These are phyloP conservation scores for Solanum appendiculatum DNA, from an alignment of 257 asterid genomes.

Conservation along the genomic window DNA sequence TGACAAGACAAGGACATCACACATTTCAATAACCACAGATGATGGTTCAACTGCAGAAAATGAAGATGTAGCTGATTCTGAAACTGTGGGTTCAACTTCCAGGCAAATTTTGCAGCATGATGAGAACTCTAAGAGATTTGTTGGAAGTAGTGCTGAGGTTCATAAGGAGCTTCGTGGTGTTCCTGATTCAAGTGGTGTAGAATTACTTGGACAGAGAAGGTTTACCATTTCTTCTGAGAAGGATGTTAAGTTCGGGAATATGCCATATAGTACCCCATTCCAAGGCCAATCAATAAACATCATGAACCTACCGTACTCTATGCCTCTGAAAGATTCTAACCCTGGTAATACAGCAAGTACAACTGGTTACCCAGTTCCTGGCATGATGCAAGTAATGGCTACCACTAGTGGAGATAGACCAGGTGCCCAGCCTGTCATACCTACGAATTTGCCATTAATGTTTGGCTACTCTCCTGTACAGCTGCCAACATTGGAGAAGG, in stretches of 20 bases:
- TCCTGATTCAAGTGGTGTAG: slow-evolving; percentile 47
- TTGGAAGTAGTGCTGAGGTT: slow-evolving; percentile 29
- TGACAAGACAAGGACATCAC: slow-evolving; percentile 59
- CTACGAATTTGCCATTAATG: slow-evolving; percentile 59
- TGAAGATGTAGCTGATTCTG: slow-evolving; percentile 97
- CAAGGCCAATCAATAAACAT: slow-evolving; percentile 40
- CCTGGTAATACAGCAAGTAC: slow-evolving; percentile 26
- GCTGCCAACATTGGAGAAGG: slow-evolving; percentile 75
- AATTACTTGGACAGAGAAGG: slow-evolving; percentile 55
- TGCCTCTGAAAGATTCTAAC: slow-evolving; percentile 41
- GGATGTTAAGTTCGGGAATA: slow-evolving; percentile 41
- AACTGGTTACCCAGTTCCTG: slow-evolving; percentile 42
- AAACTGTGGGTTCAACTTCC: slow-evolving; percentile 70
- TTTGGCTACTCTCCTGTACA: slow-evolving; percentile 68
- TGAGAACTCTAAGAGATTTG: slow-evolving; percentile 31
- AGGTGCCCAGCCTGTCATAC: slow-evolving; percentile 34
- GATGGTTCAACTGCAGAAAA: slow-evolving; percentile 95
- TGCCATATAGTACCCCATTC: slow-evolving; percentile 40
- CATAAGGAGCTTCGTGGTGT: slow-evolving; percentile 43
- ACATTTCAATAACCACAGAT: slow-evolving; percentile 82
- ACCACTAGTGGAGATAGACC: slow-evolving; percentile 41
- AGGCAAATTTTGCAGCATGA: slow-evolving; percentile 49
- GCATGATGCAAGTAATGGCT: slow-evolving; percentile 50
- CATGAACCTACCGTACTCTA: slow-evolving; percentile 44
- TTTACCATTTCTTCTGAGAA: slow-evolving; percentile 64